These are phyloP conservation scores for Tilletia caries DNA, from an alignment of 1,284 basidiomycete genomes.

Conservation along the genomic window DNA sequence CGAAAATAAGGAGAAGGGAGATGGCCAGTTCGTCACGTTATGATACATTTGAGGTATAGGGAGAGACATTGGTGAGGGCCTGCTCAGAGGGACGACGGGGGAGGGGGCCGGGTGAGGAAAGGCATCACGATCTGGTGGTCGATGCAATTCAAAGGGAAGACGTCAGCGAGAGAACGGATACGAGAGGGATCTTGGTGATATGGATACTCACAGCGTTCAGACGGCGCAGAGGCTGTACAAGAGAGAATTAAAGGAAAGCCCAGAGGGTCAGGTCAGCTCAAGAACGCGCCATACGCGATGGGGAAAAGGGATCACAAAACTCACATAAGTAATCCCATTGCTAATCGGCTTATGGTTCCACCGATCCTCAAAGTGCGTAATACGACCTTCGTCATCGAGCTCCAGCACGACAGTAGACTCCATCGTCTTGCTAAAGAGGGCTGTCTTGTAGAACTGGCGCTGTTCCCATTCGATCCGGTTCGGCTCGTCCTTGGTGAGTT, in stretches of 20 bases:
- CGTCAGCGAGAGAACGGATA: too few species aligned
- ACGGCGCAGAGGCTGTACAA: slow-evolving; percentile 12
- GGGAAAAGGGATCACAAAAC: neutral
- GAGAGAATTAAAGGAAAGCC: neutral
- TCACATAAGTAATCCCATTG: slow-evolving; percentile 10
- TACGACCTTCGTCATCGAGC: slow-evolving; percentile 64
- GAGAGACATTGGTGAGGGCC: too few species aligned
- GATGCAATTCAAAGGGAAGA: too few species aligned
- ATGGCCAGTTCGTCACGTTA: too few species aligned
- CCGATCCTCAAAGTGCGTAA: slow-evolving; percentile 63
- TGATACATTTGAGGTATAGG: neutral
- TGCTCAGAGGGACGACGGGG: neutral
- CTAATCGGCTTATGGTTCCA: slow-evolving; percentile 56
- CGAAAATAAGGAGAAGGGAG: too few species aligned
- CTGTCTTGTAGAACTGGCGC: slow-evolving; percentile 61
- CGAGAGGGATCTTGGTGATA: neutral
- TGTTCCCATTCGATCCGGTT: slow-evolving; percentile 65
- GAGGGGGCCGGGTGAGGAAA: slow-evolving; percentile 10
- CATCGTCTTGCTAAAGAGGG: slow-evolving; percentile 61
- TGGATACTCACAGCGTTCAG: slow-evolving; percentile 16
- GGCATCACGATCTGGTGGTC: slow-evolving; percentile 19
- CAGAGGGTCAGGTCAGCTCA: slow-evolving; percentile 5
- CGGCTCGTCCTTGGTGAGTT: slow-evolving; percentile 60
- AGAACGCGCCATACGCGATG: neutral
- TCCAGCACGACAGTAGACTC: slow-evolving; percentile 65